Conservation (phyloP, 1,284 basidiomycete genomes). For the Cystobasidium sp. region DNA sequence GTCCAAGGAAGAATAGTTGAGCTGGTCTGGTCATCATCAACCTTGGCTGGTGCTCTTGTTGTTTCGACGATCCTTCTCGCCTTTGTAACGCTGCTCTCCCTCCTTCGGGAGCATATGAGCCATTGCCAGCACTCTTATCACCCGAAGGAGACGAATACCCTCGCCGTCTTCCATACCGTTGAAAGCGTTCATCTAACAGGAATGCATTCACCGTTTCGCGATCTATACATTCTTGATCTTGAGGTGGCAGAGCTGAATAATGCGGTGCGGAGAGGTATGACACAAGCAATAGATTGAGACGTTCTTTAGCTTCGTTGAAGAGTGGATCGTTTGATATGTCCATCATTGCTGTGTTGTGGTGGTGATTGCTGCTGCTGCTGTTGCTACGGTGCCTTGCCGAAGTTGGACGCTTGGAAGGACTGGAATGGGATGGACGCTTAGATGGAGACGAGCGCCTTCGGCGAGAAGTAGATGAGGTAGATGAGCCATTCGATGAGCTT, state of each 20-base stretch:
- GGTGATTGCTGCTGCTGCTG: not conserved
- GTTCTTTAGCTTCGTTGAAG: conserved; percentile 9
- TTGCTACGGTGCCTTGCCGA: not conserved
- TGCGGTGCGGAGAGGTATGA: conserved; percentile 34
- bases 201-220: conserved; percentile 31
- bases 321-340: not conserved
- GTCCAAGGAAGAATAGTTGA: conserved; percentile 6
- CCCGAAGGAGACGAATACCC: too few relatives aligned
- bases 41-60: not conserved
- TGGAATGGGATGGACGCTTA: not conserved
- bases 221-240: conserved; percentile 30
- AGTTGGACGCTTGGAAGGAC: not conserved
- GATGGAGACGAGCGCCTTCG: not conserved
- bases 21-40: not conserved
- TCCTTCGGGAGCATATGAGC: too few relatives aligned
- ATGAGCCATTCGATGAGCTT: not conserved
- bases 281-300: conserved; percentile 22
- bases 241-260: conserved; percentile 16
- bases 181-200: conserved; percentile 30
- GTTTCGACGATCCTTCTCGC: not conserved
- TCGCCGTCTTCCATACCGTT: not conserved
- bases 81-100: too few relatives aligned
- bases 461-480: not conserved
- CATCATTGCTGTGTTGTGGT: not conserved
- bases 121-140: too few relatives aligned